Evolutionary conservation across 805 yeast species (phyloP).

Genomic region (Barnettozyma siamensis): DNA sequence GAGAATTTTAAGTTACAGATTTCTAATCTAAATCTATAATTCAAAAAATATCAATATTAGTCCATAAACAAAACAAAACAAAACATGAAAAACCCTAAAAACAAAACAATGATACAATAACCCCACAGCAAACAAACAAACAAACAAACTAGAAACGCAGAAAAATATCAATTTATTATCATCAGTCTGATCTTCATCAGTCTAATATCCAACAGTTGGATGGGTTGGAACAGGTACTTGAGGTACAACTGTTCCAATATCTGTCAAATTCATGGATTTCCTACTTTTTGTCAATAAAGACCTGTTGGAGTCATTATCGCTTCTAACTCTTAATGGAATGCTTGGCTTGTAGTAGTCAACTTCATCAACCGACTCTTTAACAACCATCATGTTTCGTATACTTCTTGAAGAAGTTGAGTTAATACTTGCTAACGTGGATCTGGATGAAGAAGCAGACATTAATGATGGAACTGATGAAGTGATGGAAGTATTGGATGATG

Average conservation of each 20-base stretch:
- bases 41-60: too few relatives aligned
- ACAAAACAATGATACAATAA: too few relatives aligned
- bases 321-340: constrained; percentile 20
- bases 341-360: constrained; percentile 8
- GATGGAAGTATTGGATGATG: constrained; percentile 22
- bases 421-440: constrained; percentile 29
- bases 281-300: constrained; percentile 5
- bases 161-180: too few relatives aligned
- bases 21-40: too few relatives aligned
- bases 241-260: constrained; percentile 2
- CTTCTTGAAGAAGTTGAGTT: constrained; percentile 18
- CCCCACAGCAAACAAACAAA: too few relatives aligned
- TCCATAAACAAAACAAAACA: too few relatives aligned
- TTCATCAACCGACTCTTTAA: constrained; percentile 7
- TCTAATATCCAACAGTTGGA: too few relatives aligned
- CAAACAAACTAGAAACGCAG: too few relatives aligned
- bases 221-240: constrained; percentile 1
- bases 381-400: constrained; percentile 2
- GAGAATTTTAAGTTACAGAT: too few relatives aligned
- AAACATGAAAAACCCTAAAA: too few relatives aligned
- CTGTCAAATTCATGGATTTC: constrained; percentile 9
- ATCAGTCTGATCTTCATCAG: too few relatives aligned
- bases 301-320: constrained; percentile 17
- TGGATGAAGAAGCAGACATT: constrained; percentile 36
- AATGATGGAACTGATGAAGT: constrained; percentile 33